Percentiles rank a stretch among this genome's conserved stretches.
Evolutionary conservation across 768 basidiomycete genomes (phyloP).

Genomic region (Leccinum longicurvipes): DNA sequence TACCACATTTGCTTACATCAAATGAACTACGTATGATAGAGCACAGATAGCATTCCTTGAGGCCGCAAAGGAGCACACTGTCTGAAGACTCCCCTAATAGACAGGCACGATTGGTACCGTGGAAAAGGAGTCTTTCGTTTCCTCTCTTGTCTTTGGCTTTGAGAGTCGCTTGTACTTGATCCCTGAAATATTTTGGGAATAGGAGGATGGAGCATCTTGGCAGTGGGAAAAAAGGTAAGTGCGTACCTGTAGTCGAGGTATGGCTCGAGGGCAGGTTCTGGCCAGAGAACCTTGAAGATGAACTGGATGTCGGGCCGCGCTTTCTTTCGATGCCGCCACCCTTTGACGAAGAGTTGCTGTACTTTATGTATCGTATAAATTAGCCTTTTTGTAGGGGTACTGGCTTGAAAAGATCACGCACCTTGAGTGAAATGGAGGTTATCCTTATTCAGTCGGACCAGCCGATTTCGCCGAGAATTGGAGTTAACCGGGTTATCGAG

Average conservation of each 20-base stretch:
- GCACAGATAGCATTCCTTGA: conserved; percentile 54
- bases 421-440: conserved; percentile 39
- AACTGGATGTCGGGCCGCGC: conserved; percentile 44
- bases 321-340: conserved; percentile 58
- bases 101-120: conserved; percentile 63
- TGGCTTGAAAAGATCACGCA: conserved; percentile 25
- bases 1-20: conserved; percentile 57
- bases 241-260: conserved; percentile 47
- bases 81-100: conserved; percentile 50
- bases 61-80: conserved; percentile 46
- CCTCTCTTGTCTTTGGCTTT: conserved; percentile 30
- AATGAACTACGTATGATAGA: conserved; percentile 56
- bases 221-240: conserved; percentile 20
- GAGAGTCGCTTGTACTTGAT: conserved; percentile 26
- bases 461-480: conserved; percentile 39
- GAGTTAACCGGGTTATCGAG: conserved; percentile 42
- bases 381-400: background rate
- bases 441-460: conserved; percentile 38
- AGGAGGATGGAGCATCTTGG: conserved; percentile 12
- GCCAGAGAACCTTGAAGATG: conserved; percentile 50
- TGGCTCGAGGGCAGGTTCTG: conserved; percentile 40
- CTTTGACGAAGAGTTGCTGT: conserved; percentile 46
- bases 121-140: conserved; percentile 61
- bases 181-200: conserved; percentile 14
- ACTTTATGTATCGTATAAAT: conserved; percentile 33